Conservation (phyloP, 179 eudicot species). For the Actinidia polygama region DNA sequence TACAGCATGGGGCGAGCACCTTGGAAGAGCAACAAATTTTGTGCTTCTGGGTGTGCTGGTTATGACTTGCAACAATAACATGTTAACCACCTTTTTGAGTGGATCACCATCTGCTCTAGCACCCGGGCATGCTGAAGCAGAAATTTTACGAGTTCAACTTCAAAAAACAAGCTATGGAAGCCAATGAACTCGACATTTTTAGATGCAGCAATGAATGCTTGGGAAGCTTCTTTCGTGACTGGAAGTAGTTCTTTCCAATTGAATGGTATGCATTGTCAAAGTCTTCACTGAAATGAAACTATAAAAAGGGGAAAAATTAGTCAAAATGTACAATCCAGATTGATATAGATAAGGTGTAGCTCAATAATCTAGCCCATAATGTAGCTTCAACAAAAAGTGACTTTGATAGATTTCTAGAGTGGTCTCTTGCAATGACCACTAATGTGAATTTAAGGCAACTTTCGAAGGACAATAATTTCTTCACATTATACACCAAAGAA, state of each 20-base stretch:
- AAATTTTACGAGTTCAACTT: not conserved
- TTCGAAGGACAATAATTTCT: not conserved
- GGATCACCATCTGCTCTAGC: not conserved
- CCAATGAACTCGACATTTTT: not conserved
- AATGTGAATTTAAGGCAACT: too few relatives aligned
- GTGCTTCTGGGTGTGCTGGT: not conserved
- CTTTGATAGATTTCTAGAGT: not conserved
- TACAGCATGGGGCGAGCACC: not conserved
- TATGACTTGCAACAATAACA: not conserved
- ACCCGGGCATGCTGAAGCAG: not conserved
- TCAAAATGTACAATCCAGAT: not conserved
- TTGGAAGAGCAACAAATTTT: not conserved
- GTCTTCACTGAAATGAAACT: not conserved
- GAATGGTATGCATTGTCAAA: not conserved
- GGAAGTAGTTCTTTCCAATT: not conserved
- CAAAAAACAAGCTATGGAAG: not conserved
- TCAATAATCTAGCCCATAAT: not conserved
- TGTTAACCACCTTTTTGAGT: not conserved
- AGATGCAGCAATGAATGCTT: not conserved
- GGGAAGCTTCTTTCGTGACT: not conserved
- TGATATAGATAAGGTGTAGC: not conserved
- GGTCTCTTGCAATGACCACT: too few relatives aligned
- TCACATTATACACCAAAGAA: not conserved
- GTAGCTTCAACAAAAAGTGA: not conserved
- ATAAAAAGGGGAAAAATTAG: too few relatives aligned